Conservation (phyloP, 805 yeast genomes). For the Millerago galiae region DNA sequence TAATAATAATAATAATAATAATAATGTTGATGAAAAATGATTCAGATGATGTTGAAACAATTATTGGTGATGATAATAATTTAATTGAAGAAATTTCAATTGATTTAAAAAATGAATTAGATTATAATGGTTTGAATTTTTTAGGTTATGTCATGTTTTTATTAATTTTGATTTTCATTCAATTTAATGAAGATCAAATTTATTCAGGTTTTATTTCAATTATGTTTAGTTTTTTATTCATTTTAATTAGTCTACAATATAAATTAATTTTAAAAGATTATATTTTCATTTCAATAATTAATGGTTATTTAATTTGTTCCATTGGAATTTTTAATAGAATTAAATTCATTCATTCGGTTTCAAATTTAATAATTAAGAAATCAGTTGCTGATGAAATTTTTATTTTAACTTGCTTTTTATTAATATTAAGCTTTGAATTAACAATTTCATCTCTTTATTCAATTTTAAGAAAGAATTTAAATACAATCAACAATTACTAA, state of each 20-base stretch:
- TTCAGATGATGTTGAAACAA: neutral
- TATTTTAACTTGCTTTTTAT: neutral
- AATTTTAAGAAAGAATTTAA: slow-evolving; percentile 1
- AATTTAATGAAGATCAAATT: neutral
- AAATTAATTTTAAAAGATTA: neutral
- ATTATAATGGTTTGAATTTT: neutral
- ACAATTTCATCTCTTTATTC: slow-evolving; percentile 2
- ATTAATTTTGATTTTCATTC: neutral
- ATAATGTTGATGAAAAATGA: neutral
- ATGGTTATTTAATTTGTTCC: neutral
- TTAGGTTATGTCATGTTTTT: slow-evolving; percentile 1
- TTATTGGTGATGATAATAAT: neutral
- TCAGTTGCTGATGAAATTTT: slow-evolving; percentile 4
- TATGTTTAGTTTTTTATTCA: slow-evolving; percentile 1
- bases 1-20: no score
- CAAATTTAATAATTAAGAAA: neutral
- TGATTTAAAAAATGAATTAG: slow-evolving; percentile 1
- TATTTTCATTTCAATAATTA: neutral
- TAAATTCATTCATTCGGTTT: neutral
- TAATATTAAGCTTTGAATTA: slow-evolving; percentile 3
- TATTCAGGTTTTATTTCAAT: slow-evolving; percentile 4
- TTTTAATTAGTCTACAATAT: neutral
- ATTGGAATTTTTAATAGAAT: slow-evolving; percentile 4
- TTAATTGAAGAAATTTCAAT: neutral
- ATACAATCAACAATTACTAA: neutral